Evolutionary conservation across 768 basidiomycete genomes (phyloP).

Genomic region (Amanita jacksonii): DNA sequence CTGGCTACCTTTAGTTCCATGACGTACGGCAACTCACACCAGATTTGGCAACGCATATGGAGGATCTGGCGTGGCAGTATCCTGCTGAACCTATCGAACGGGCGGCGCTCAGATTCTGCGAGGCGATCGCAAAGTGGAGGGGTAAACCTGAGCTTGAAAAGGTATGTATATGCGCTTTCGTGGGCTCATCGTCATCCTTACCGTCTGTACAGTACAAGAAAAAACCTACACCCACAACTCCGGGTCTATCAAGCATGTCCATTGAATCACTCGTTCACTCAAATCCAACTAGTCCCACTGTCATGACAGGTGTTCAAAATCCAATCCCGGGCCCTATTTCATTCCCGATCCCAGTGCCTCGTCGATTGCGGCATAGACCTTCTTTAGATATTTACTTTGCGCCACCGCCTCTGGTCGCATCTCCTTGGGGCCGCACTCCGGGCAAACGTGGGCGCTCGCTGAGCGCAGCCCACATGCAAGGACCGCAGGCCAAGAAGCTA

Average conservation of each 20-base stretch:
- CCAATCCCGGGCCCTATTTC: not conserved
- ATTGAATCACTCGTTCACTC: conserved; percentile 64
- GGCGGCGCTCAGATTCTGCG: conserved; percentile 69
- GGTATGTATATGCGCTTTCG: conserved; percentile 27
- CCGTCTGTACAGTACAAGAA: conserved; percentile 44
- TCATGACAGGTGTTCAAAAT: conserved; percentile 10
- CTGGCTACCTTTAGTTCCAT: conserved; percentile 57
- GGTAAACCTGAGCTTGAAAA: conserved; percentile 81
- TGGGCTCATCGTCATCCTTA: conserved; percentile 9
- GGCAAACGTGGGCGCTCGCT: not conserved
- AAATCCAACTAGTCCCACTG: conserved; percentile 51
- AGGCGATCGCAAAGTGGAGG: conserved; percentile 74
- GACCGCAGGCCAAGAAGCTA: not conserved
- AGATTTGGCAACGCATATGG: conserved; percentile 73
- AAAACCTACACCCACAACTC: conserved; percentile 20
- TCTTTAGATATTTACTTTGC: conserved; percentile 40
- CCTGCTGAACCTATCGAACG: conserved; percentile 78
- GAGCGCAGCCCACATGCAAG: conserved; percentile 1
- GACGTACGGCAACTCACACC: conserved; percentile 63
- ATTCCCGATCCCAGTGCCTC: conserved; percentile 2
- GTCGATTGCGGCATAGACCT: conserved; percentile 23
- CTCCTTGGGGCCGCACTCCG: not conserved
- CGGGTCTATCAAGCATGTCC: conserved; percentile 26
- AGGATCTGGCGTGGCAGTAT: conserved; percentile 68
- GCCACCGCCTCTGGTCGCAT: conserved; percentile 14